Base-by-base conservation (phyloP, 805 yeast genomes). In the Clavispora fructus region DNA sequence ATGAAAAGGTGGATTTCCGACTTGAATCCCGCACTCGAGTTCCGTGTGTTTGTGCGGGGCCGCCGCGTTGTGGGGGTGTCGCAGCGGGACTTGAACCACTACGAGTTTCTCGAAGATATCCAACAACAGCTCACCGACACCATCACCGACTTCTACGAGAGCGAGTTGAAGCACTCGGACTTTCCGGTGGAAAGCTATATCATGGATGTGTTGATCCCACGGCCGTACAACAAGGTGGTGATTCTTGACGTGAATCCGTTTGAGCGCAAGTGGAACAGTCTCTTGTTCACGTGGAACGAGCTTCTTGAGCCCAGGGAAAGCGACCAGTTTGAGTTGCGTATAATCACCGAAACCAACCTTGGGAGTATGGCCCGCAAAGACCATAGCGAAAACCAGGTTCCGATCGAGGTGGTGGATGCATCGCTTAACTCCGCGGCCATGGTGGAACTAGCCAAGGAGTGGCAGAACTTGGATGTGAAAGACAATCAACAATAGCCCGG, bases 311-410 rank as follows among this genome's bases (percentile, higher is more conserved):
- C 61, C 57, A 47, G 61, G 40, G 25, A 58, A 46, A 26, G 73
- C 66, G 43, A 68, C 54, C 63, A 59, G 3, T 76, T 73, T 46
- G 82, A 76, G 41, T 61, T 92, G 17, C 68, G 98, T 28, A 62
- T 92, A 12, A 82, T 92, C 5, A 75, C 80, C 1, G 78, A 80
- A 53, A 79, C 79, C 17, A 87, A 89, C 50, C 68, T 86, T 7
- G 87, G 89, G 0, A 71, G 92, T 28, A 90, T 90, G 69, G 84
- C 88, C 0, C 67, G 81, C 0, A 87, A 85, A 52, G 95, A 88
- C 42, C 92, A 88, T 59, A 80, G 95, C 2, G 96, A 92, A 56
- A 88, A 83, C 61, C 91, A 87, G 58, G 96, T 94, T 2, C 99
- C 99, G 0, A 74, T 78, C 43, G 99, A 94, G 58, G 80, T 94